Percentiles rank a stretch among this genome's conserved stretches.
Evolutionary conservation across 1,284 basidiomycete species (phyloP).

Genomic region (Melanopsichium pennsylvanicum): DNA sequence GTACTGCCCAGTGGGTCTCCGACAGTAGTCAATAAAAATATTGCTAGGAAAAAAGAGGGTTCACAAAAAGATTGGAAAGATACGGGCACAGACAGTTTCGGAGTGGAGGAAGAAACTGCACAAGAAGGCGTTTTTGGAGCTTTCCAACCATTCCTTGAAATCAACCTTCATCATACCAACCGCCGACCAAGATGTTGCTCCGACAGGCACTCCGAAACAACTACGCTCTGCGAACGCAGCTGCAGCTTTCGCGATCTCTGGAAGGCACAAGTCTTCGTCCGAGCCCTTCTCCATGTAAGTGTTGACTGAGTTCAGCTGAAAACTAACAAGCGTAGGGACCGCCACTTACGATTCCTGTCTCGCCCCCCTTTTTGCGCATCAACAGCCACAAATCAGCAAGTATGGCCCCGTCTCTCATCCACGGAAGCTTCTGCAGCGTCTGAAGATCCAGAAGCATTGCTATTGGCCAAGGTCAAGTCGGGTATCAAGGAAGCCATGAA

Average conservation of each 20-base stretch:
- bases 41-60: not conserved
- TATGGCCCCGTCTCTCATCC: slow-evolving; percentile 25
- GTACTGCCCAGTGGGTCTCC: too few species aligned
- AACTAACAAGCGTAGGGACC: too few species aligned
- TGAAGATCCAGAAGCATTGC: slow-evolving; percentile 35
- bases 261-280: slow-evolving; percentile 15
- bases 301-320: not conserved
- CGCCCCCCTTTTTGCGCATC: too few species aligned
- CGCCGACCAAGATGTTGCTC: slow-evolving; percentile 16
- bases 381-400: slow-evolving; percentile 4
- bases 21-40: too few species aligned
- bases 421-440: slow-evolving; percentile 17
- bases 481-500: slow-evolving; percentile 57
- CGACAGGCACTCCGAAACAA: slow-evolving; percentile 36
- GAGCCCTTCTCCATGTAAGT: slow-evolving; percentile 17
- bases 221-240: slow-evolving; percentile 24
- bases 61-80: not conserved
- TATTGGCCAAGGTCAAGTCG: slow-evolving; percentile 43
- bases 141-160: not conserved
- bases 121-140: not conserved
- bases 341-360: too few species aligned
- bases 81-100: slow-evolving; percentile 20
- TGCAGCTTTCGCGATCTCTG: slow-evolving; percentile 30
- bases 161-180: not conserved
- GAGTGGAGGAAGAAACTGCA: slow-evolving; percentile 25